Base-by-base conservation (phyloP, 306 rosid species). In the Fragaria nilgerrensis region DNA sequence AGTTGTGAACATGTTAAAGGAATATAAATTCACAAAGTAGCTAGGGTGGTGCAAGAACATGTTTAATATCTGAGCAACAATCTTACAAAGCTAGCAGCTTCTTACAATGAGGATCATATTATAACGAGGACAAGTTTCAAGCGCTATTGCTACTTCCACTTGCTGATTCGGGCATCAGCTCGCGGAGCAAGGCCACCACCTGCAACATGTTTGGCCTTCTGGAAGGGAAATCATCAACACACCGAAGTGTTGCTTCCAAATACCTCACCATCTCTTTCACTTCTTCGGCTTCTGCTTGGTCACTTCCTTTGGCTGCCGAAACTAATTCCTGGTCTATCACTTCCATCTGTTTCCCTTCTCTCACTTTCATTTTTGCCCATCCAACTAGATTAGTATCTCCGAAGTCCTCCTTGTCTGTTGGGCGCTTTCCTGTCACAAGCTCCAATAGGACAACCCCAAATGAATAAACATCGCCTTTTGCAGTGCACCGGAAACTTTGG, bases 351-450 rank as follows among this genome's bases (percentile, higher is more conserved):
- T 89, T 94, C 66, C 96, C 98, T 86, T 94, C 97, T 6, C 83
- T 88, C 1, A 90, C 98, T 84, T 92, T 92, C 79, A 92, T 90
- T 76, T 94, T 94, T 10, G 91, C 91, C 98, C 98, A 94, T 15
- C 98, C 98, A 56, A 94, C 97, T 87, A 94, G 84, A 75, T 94
- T 94, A 5, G 98, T 92, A 82, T 94, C 98, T 22, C 98, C 98
- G 11, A 94, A 94, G 47, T 94, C 98, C 59, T 94, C 96, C 79
- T 92, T 94, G 77, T 94, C 98, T 0, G 98, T 94, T 1, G 98
- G 98, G 63, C 97, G 93, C 59, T 90, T 92, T 14, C 98, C 98
- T 0, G 96, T 86, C 29, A 94, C 86, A 9, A 94, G 88, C 74
- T 94, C 98, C 77, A 94, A 66, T 75, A 94, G 89, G 5, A 94